phyloP scores from a whole-genome alignment of 345 rosid species.

The Sisymbrium irio region DNA sequence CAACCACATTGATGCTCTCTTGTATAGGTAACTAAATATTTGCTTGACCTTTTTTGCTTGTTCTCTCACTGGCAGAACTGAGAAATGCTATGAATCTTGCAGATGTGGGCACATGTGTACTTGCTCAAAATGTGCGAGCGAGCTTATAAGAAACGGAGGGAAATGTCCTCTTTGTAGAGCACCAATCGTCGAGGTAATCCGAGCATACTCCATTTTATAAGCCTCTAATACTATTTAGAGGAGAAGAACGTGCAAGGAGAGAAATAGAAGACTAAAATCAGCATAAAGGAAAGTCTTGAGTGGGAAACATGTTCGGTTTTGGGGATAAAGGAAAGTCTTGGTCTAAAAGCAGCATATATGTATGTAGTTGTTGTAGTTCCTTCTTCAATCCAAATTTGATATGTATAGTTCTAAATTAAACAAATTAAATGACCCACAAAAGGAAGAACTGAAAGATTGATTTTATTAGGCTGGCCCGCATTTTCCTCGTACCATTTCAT shows the following conservation, averaged over 20 bases:
- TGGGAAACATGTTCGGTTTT: constrained; percentile 10
- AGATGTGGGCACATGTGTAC: constrained; percentile 99
- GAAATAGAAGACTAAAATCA: constrained; percentile 6
- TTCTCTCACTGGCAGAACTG: not conserved
- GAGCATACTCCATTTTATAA: constrained; percentile 95
- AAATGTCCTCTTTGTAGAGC: constrained; percentile 98
- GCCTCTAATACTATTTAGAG: not conserved
- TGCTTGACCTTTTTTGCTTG: no score
- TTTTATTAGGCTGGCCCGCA: not conserved
- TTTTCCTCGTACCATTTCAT: not conserved
- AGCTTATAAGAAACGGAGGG: constrained; percentile 84
- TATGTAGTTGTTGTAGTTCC: constrained; percentile 25
- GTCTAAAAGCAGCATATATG: no score
- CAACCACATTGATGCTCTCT: constrained; percentile 83
- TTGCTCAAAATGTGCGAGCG: constrained; percentile 90
- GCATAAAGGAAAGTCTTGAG: not conserved
- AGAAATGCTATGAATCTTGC: constrained; percentile 12
- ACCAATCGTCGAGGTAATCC: constrained; percentile 86
- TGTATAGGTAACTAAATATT: constrained; percentile 92
- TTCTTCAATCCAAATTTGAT: constrained; percentile 16
- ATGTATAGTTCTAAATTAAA: constrained; percentile 19
- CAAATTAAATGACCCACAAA: not conserved
- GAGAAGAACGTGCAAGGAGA: not conserved
- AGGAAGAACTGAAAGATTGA: not conserved
- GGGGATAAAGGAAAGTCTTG: not conserved